These are phyloP conservation scores for Pythium scleroteichum DNA, from an alignment of 352 stramenopile species.

Conservation along the genomic window DNA sequence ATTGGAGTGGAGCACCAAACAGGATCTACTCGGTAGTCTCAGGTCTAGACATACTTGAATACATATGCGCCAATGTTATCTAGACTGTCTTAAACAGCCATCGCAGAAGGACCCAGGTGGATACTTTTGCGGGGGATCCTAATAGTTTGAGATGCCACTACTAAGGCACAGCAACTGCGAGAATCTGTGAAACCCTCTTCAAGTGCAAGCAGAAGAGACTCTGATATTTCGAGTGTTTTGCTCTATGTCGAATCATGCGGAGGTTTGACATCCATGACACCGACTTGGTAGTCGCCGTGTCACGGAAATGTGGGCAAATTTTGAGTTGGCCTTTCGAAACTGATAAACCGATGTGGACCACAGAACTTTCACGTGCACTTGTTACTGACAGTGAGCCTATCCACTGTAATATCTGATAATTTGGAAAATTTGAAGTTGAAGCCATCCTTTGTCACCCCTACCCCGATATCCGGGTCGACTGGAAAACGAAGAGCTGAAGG, in stretches of 20 bases:
- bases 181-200: neutral
- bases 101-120: too few relatives aligned
- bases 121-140: too few relatives aligned
- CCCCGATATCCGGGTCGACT: neutral
- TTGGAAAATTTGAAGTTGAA: neutral
- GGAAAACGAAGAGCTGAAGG: neutral
- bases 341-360: neutral
- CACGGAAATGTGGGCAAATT: neutral
- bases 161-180: neutral
- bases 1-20: too few relatives aligned
- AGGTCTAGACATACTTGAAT: too few relatives aligned
- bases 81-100: too few relatives aligned
- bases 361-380: neutral
- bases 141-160: too few relatives aligned
- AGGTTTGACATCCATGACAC: neutral
- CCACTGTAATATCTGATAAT: too few relatives aligned
- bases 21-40: too few relatives aligned
- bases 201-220: neutral
- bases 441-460: conserved; percentile 1
- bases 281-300: neutral
- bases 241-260: too few relatives aligned
- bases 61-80: too few relatives aligned
- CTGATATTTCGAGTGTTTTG: neutral
- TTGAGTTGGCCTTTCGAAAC: neutral
- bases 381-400: neutral